Evolutionary conservation across 805 yeast genomes (phyloP).

Genomic region (Spathaspora gorwiae): DNA sequence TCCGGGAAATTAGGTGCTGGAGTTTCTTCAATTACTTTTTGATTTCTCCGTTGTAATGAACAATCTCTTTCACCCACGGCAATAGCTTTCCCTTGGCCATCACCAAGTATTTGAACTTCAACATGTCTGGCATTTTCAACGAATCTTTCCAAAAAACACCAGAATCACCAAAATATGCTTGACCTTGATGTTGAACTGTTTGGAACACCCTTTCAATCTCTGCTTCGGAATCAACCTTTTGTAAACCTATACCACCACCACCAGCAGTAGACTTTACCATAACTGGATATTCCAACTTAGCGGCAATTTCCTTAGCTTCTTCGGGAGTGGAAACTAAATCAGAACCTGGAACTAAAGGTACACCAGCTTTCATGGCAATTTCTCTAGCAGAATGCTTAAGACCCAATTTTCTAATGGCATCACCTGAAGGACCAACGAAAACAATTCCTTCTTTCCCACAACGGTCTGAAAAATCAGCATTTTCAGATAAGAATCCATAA

Average conservation of each 20-base stretch:
- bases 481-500: slow-evolving; percentile 93
- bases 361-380: slow-evolving; percentile 86
- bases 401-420: slow-evolving; percentile 86
- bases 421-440: slow-evolving; percentile 96
- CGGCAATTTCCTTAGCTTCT: slow-evolving; percentile 76
- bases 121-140: slow-evolving; percentile 95
- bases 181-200: slow-evolving; percentile 91
- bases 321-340: slow-evolving; percentile 56
- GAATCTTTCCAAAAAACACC: slow-evolving; percentile 94
- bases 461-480: slow-evolving; percentile 91
- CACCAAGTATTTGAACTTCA: slow-evolving; percentile 95
- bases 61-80: slow-evolving; percentile 98
- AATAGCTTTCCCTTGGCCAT: slow-evolving; percentile 87
- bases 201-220: slow-evolving; percentile 84
- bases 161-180: slow-evolving; percentile 87
- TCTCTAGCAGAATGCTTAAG: slow-evolving; percentile 95
- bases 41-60: slow-evolving; percentile 95
- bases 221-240: slow-evolving; percentile 77
- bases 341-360: slow-evolving; percentile 97
- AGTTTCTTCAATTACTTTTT: slow-evolving; percentile 93
- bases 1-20: slow-evolving; percentile 95
- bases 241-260: slow-evolving; percentile 98
- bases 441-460: slow-evolving; percentile 78
- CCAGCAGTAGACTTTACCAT: slow-evolving; percentile 99
- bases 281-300: slow-evolving; percentile 74